Evolutionary conservation across 1,284 basidiomycete species (phyloP), one percentile per base, ranked within the genome.

Genomic region (Xanthoconium separans): DNA sequence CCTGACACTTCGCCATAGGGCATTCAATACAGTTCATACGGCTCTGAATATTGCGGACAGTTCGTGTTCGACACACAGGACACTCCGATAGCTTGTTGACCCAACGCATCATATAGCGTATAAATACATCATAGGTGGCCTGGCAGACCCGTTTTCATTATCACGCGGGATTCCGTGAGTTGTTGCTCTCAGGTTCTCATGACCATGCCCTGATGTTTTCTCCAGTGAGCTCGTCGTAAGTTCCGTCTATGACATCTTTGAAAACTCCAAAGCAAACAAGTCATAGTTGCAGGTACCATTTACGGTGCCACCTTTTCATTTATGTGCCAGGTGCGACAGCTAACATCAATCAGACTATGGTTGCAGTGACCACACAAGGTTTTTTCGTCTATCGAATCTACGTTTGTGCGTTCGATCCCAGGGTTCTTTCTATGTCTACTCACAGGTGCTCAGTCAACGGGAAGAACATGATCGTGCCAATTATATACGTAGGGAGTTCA

Each of bases 221-320:
- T 12, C 4, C n/a, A 66, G 61, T 0, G 61, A 65, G 18, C 18
- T 66, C 16, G 2, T 49, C 2, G 63, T 63, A 41, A 50, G 62
- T 58, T 5, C 20, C 4, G 1, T 51, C 3, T 5, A 5, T 20
- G 16, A 36, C 6, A 6, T 22, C 5, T 6, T 37, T 18, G 16
- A 5, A 44, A 29, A 3, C 3, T 33, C 2, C 7, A n/a, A 34
- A 27, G 27, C 45, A 5, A n/a, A 58, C 18, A 20, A 12, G n/a
- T 30, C 1, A 8, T 20, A 65, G 62, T 6, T 64, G 0, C 56
- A 57, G 46, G 0, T 44, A 11, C 8, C 59, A 5, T 36, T 45
- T 1, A 47, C 15, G 20, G 61, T 65, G 46, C 12, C 2, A 4
- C 0, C 22, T 22, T 22, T n/a, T 16, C 13, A 11, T 24, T 37